Evolutionary conservation across 495 filamentous ascomycete genomes (phyloP), one percentile per base, ranked within the genome.

Genomic region (Friedmanniomyces endolithicus): DNA sequence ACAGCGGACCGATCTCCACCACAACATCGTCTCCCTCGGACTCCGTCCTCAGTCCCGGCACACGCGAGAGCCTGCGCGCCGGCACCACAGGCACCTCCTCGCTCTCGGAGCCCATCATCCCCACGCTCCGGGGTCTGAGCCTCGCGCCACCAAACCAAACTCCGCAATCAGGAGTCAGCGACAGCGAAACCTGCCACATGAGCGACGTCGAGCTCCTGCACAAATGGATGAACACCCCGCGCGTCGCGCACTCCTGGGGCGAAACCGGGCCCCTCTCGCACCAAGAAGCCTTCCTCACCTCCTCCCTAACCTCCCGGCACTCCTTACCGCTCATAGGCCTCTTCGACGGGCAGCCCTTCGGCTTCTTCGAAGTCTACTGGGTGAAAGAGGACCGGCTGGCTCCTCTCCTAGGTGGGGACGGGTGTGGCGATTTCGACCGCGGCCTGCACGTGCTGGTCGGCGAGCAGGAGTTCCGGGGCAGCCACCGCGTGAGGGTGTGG

Each of bases 341-440:
- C 71, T 98, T 90, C 89, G 87, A 94, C 58, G 90, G 87, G 2
- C 85, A 90, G 55, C 92, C 92, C 0, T 98, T 97, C 69, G 92
- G 92, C 0, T 98, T 94, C 62, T 95, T 98, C 64, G 94, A 98
- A 72, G 78, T 98, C 37, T 98, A 98, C 71, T 98, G 94, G 94
- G 90, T 92, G 1, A 95, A 95, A 61, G 92, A 98, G 66, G 94
- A 97, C 64, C 69, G 70, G 1, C 65, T 98, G 22, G 88, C 86
- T 0, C 74, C 74, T 25, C 70, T 84, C 48, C 65, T 90, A 29
- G 77, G 79, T 0, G 76, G 72, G 0, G 71, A 71, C 4, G 37
- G 45, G 27, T 31, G 27, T 23, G 40, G 45, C 23, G 83, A 94
- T 62, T 96, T 86, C 67, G 94, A 96, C 64, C 75, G 92, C 11